Percentiles rank a stretch among this genome's conserved stretches.
Conservation (phyloP, 2,329 filamentous ascomycete genomes). For the Cordyceps cateniannulata region DNA sequence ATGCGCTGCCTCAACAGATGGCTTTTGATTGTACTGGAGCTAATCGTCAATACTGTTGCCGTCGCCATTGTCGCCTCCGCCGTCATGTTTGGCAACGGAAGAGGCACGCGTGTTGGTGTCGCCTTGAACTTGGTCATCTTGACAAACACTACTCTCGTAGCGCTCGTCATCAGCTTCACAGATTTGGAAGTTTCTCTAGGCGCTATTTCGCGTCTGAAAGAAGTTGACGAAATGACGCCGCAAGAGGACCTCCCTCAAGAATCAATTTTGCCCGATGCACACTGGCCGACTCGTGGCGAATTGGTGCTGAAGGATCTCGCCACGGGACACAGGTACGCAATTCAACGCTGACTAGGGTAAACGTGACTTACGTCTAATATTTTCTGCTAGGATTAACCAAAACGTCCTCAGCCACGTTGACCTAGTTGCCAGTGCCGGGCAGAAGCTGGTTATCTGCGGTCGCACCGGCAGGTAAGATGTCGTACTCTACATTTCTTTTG, state of each 20-base stretch:
- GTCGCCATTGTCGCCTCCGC: slow-evolving; percentile 26
- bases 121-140: slow-evolving; percentile 21
- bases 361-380: background rate
- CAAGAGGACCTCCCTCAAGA: slow-evolving; percentile 14
- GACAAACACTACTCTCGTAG: slow-evolving; percentile 19
- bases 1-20: slow-evolving; percentile 42
- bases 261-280: background rate
- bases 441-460: slow-evolving; percentile 21
- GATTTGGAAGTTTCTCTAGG: slow-evolving; percentile 20
- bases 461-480: slow-evolving; percentile 20
- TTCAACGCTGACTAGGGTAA: too few relatives aligned
- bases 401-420: slow-evolving; percentile 16
- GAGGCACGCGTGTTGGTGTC: slow-evolving; percentile 18
- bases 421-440: slow-evolving; percentile 15
- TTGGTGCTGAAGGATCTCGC: slow-evolving; percentile 14
- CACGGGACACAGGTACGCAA: slow-evolving; percentile 16
- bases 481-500: too few relatives aligned
- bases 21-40: slow-evolving; percentile 39
- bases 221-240: slow-evolving; percentile 15
- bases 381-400: background rate
- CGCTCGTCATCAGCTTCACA: slow-evolving; percentile 18
- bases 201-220: slow-evolving; percentile 18
- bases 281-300: slow-evolving; percentile 18
- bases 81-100: slow-evolving; percentile 19
- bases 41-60: slow-evolving; percentile 33